Base-by-base conservation (phyloP, 129 eudicot species). In the Flaveria ramosissima region DNA sequence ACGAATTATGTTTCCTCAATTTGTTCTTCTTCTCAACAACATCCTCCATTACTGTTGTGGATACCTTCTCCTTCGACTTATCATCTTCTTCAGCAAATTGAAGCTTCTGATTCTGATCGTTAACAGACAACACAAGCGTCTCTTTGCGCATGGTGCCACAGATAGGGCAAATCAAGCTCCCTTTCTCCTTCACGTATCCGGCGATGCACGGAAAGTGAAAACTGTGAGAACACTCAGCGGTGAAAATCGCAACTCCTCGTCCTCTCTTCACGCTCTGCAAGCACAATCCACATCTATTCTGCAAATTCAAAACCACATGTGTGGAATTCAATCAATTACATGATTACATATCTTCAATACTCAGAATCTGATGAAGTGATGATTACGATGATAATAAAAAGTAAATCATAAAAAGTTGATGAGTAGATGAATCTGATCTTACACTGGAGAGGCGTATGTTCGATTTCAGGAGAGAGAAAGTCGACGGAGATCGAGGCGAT, bases 141-240 rank as follows among this genome's bases (percentile, higher is more conserved):
- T 95, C 88, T 70, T 89, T 87, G 96, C 96, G 88, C 16, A 47
- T 17, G 17, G 79, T 60, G 63, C 61, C 76, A 50, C 99, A 95
- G 23, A 91, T 76, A 10, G 99, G 99, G 51, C 99, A 95, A 16
- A 70, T 27, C 41, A 89, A 76, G 69, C 75, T 67, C n/a, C 78
- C 74, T 65, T 84, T 84, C 64, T 90, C 83, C 74, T 72, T 82
- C 24, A 86, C 77, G 67, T 89, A 89, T 23, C 82, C 76, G 9
- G 95, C 90, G 32, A 95, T 86, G 74, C 99, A 95, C 24, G 99
- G 94, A 70, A 91, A 89, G 73, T 95, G 99, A 77, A 94, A 94
- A 24, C 85, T 64, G 81, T 94, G 96, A 7, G 88, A 88, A 82
- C 98, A 94, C 75, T 94, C 98, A 14, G 97, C 96, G 55, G 98